These are phyloP conservation scores for Rhododendron vialii DNA, from an alignment of 148 eudicot genomes.

Conservation along the genomic window DNA sequence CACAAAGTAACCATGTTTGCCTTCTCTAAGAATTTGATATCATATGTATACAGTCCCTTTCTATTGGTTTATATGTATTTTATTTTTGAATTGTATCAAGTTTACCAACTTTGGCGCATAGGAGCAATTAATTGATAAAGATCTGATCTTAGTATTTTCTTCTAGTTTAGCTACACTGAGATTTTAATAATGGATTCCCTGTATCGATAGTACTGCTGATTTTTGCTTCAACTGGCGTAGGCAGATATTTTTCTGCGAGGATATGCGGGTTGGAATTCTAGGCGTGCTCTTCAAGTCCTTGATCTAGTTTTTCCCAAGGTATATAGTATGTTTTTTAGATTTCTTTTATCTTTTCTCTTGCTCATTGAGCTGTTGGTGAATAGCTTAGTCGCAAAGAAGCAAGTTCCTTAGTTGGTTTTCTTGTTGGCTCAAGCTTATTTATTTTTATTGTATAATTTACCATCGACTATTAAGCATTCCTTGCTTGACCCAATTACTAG, in stretches of 20 bases:
- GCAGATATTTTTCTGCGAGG: slow-evolving; percentile 55
- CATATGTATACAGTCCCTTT: too few species aligned
- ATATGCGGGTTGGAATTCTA: slow-evolving; percentile 56
- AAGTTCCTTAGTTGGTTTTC: not conserved
- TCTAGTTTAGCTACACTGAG: not conserved
- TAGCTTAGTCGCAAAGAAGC: not conserved
- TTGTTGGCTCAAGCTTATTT: not conserved
- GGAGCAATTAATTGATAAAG: not conserved
- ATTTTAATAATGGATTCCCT: not conserved
- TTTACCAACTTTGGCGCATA: not conserved
- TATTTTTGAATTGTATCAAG: not conserved
- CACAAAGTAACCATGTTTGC: not conserved
- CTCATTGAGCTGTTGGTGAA: not conserved
- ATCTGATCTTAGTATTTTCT: not conserved
- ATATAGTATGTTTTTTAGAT: not conserved
- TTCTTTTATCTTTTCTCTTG: not conserved
- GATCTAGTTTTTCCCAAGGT: slow-evolving; percentile 53
- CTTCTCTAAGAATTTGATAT: not conserved
- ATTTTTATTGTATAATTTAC: not conserved
- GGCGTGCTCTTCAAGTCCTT: slow-evolving; percentile 44
- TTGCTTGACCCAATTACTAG: not conserved
- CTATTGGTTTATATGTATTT: not conserved
- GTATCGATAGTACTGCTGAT: not conserved
- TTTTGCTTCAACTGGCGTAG: slow-evolving; percentile 22
- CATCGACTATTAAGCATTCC: not conserved